A percentile compares a stretch with the other conserved stretches of the same genome.
Conservation (phyloP, 2,329 filamentous ascomycete genomes). For the Metarhizium rileyi region DNA sequence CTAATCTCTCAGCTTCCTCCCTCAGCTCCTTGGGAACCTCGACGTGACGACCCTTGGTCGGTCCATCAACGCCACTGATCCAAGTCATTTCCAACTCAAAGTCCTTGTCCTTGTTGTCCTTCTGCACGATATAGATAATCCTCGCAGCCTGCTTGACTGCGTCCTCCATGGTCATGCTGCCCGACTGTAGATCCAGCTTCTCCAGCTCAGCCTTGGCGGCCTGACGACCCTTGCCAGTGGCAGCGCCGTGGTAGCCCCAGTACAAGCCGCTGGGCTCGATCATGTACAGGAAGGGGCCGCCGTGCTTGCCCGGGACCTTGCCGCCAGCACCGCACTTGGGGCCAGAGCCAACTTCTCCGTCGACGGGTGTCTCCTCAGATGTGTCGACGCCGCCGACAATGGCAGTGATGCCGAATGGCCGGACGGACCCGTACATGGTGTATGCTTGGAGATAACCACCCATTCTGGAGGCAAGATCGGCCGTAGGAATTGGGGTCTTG, state of each 20-base stretch:
- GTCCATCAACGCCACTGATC: constrained; percentile 77
- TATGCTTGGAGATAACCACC: constrained; percentile 95
- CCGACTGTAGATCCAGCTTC: constrained; percentile 81
- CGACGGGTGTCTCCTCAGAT: constrained; percentile 73
- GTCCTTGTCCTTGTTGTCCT: constrained; percentile 99
- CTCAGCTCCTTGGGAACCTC: constrained; percentile 85
- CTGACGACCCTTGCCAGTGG: constrained; percentile 93
- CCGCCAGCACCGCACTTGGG: constrained; percentile 74
- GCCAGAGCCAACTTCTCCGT: constrained; percentile 80
- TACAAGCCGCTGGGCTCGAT: constrained; percentile 95
- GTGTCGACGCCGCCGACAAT: constrained; percentile 93
- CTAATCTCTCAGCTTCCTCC: constrained; percentile 86
- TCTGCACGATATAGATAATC: constrained; percentile 95
- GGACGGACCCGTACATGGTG: constrained; percentile 93
- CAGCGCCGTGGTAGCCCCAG: constrained; percentile 98
- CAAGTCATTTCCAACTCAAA: constrained; percentile 99
- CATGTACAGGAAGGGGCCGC: constrained; percentile 95
- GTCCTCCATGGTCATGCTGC: constrained; percentile 68
- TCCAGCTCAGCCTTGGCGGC: constrained; percentile 96
- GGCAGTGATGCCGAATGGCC: constrained; percentile 91
- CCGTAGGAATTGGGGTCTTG: constrained; percentile 86
- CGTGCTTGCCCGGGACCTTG: constrained; percentile 65
- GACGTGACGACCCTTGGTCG: constrained; percentile 85
- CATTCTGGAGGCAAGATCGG: constrained; percentile 84
- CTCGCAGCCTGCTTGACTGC: constrained; percentile 92